These are phyloP conservation scores for Pleurotus djamor DNA, from an alignment of 768 basidiomycete species.

Conservation along the genomic window DNA sequence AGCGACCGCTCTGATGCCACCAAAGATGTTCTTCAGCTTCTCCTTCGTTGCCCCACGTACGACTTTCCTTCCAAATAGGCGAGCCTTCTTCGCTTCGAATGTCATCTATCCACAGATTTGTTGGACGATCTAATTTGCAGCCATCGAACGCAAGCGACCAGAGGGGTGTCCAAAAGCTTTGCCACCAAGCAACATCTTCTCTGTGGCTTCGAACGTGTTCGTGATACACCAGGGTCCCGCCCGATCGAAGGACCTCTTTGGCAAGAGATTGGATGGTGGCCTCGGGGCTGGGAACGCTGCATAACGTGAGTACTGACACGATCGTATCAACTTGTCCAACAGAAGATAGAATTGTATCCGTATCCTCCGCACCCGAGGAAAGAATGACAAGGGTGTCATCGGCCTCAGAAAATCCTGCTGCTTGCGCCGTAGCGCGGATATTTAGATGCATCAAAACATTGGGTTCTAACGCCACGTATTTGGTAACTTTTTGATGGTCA, in stretches of 20 bases:
- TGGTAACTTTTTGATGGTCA: constrained; percentile 47
- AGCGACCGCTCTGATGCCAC: constrained; percentile 57
- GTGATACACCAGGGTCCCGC: constrained; percentile 63
- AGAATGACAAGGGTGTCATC: constrained; percentile 57
- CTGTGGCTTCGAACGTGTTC: constrained; percentile 66
- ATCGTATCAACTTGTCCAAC: constrained; percentile 51
- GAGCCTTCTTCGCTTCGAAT: constrained; percentile 23
- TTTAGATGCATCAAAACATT: constrained; percentile 60
- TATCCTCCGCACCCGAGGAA: constrained; percentile 62
- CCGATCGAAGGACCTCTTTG: constrained; percentile 54
- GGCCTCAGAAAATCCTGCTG: constrained; percentile 50
- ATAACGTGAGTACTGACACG: constrained; percentile 63
- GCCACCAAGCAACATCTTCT: constrained; percentile 66
- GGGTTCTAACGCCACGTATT: constrained; percentile 74
- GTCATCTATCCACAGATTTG: constrained; percentile 43
- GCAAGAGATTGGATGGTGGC: constrained; percentile 43
- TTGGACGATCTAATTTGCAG: constrained; percentile 60
- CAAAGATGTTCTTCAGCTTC: constrained; percentile 59
- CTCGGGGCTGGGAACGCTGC: constrained; percentile 59
- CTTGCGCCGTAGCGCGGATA: constrained; percentile 46
- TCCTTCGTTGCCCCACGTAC: constrained; percentile 45
- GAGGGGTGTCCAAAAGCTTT: constrained; percentile 68
- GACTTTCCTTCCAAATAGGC: constrained; percentile 46
- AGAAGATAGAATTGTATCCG: constrained; percentile 39
- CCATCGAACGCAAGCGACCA: constrained; percentile 64